Percentiles rank a stretch among this genome's conserved stretches.
Evolutionary conservation across 1,284 basidiomycete species (phyloP).

Genomic region (Bjerkandera adusta): DNA sequence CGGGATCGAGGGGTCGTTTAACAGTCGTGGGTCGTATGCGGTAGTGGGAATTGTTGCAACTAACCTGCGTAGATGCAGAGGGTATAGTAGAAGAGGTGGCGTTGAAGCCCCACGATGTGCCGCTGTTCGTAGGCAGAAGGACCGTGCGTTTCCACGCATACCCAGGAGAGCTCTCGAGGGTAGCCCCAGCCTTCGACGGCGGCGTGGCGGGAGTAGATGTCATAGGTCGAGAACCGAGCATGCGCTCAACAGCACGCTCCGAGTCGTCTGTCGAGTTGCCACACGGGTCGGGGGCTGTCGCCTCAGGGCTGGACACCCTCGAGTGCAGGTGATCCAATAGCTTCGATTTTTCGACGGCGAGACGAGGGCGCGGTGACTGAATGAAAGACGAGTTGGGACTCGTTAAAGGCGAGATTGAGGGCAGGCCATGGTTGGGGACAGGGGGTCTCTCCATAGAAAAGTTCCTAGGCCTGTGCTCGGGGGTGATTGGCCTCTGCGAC

Average conservation of each 20-base stretch:
- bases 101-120: not conserved
- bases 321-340: not conserved
- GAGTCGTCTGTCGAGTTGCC: conserved; percentile 26
- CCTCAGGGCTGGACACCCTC: not conserved
- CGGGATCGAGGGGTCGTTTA: no score
- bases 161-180: conserved; percentile 27
- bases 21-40: not conserved
- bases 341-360: not conserved
- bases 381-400: not conserved
- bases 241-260: conserved; percentile 28
- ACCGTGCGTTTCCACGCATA: conserved; percentile 40
- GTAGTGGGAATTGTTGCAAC: not conserved
- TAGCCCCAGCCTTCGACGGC: conserved; percentile 8
- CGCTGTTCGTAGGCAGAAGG: conserved; percentile 29
- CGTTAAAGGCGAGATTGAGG: not conserved
- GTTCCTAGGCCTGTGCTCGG: no score
- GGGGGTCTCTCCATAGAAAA: no score
- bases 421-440: no score
- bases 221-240: conserved; percentile 20
- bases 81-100: conserved; percentile 8
- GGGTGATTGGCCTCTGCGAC: no score
- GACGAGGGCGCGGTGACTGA: not conserved
- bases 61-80: not conserved
- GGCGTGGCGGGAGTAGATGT: conserved; percentile 14
- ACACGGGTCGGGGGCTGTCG: conserved; percentile 10